Evolutionary conservation across 2,329 filamentous ascomycete genomes (phyloP), one percentile per base, ranked within the genome.

Genomic region (Arachnomyces sp.): DNA sequence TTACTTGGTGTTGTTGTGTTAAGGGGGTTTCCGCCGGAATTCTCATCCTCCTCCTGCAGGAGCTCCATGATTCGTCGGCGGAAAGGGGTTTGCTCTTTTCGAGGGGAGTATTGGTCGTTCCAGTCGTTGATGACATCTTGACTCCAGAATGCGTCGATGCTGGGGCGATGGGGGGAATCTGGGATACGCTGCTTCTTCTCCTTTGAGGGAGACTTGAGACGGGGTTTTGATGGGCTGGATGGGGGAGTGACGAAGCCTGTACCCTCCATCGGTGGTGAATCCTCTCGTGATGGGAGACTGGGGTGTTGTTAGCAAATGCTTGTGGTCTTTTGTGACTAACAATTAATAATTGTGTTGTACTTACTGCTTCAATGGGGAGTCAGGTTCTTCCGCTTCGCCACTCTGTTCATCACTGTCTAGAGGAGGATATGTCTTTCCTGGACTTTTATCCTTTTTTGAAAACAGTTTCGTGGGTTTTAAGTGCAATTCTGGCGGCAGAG

Each of bases 141-240:
- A 43, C 64, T 68, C 73, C 73, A 76, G 51, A 77, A 76, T 1
- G 63, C 68, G 48, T 76, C 73, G 17, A 68, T 60, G 44, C 65
- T 72, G 28, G 70, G 66, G 36, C 68, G 60, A 40, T 71, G 61
- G 1, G 71, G 72, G 4, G 71, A 70, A 5, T 66, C 66, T 6
- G 71, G 72, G 32, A 75, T 68, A 0, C 56, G 52, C 14, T 54
- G 45, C 36, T 54, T 61, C 14, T 32, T 33, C 12, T 57, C 52
- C 49, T 75, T 72, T 1, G 65, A 66, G 2, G 73, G 72, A 11
- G 72, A 74, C 15, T 60, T 58, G 3, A 72, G 56, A 9, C 53
- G 54, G 4, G 54, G 51, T 43, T 63, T 68, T 7, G 61, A 62
- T 30, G 70, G 68, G 31, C 65, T 71, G 9, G 58, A 51, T 12